Base-by-base conservation (phyloP, 345 rosid genomes). In the Corymbia maculata region DNA sequence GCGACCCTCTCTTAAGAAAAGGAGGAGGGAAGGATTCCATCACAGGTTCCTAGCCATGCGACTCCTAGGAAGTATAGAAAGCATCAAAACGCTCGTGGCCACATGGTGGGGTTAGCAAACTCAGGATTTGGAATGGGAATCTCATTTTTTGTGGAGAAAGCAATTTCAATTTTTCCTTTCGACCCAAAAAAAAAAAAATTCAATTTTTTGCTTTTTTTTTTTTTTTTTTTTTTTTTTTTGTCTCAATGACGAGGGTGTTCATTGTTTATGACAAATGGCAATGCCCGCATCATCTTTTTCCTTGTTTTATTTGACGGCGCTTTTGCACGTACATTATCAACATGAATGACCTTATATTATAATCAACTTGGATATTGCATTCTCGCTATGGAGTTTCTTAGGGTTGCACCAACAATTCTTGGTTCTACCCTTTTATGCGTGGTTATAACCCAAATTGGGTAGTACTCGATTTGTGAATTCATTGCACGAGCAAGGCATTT, bases 221-320 rank as follows among this genome's bases (percentile, higher is more conserved):
- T 4, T 22, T 7, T 64, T 68, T 68, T 32, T 17, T 2, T 32
- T 4, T 8, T 32, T 28, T 57, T 13, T 16, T 32, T 32, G 3
- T 2, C 1, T 10, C 4, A 1, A 16, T 8, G 8, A 21, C 1
- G 24, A 36, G 47, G 45, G 47, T 17, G 13, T 17, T 70, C 80
- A 2, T 70, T 32, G 13, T 70, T 70, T 32, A 70, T 4, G 19
- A 32, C 2, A 36, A 32, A 70, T 1, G 11, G 22, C 13, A 8
- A 3, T 15, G 45, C 12, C 9, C 2, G 1, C 79, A 8, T 32
- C 2, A 16, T 1, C 12, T 64, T 6, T 26, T 68, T 68, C 8
- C 4, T 1, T 4, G 4, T 68, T 70, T 32, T 70, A 8, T 36
- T 8, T 2, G 45, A 32, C 3, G 4, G 1, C 0, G 7, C 45